Evolutionary conservation across 768 basidiomycete species (phyloP), one percentile per base, ranked within the genome.

Genomic region (Erythrobasidium yunnanense): DNA sequence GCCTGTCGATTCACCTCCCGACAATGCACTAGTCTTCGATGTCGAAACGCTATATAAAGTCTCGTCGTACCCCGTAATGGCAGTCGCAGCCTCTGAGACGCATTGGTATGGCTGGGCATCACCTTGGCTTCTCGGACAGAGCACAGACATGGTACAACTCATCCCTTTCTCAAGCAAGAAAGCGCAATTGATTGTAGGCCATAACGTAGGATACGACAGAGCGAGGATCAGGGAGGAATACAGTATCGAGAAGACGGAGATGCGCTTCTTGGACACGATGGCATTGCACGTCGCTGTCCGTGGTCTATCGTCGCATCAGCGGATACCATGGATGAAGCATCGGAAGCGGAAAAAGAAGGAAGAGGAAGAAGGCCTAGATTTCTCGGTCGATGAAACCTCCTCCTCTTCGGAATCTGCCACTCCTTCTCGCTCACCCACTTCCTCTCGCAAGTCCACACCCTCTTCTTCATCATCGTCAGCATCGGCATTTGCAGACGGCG

Each of bases 51-150:
- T 97, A 81, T 82, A 83, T 27, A 83, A 88, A 73, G 82, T 87
- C 53, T 84, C 85, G 1, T 70, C 75, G 0, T 90, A 83, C 73
- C 82, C 93, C 13, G 78, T 96, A 73, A 86, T 97, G 80, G 92
- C 95, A 0, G 86, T 85, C 67, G 92, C 92, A 2, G 87, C 83
- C 1, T 85, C 90, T 3, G 79, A 81, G 23, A 84, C 83, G 53
- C 86, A 84, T 0, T 97, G 95, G 93, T 99, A 97, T 73, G 83
- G 83, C 2, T 99, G 95, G 92, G 83, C 95, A 68, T 91, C 88
- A 0, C 95, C 95, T 0, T 93, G 90, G 90, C 76, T 95, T 8
- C 80, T 91, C 2, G 82, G 82, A 15, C 80, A 82, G 70, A 78
- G 83, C 20, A 78, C 80, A 7, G 78, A 83, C 47, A 74, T 76